Conservation (phyloP, 1,139 yeast genomes). For the Suhomyces coccinellae region DNA sequence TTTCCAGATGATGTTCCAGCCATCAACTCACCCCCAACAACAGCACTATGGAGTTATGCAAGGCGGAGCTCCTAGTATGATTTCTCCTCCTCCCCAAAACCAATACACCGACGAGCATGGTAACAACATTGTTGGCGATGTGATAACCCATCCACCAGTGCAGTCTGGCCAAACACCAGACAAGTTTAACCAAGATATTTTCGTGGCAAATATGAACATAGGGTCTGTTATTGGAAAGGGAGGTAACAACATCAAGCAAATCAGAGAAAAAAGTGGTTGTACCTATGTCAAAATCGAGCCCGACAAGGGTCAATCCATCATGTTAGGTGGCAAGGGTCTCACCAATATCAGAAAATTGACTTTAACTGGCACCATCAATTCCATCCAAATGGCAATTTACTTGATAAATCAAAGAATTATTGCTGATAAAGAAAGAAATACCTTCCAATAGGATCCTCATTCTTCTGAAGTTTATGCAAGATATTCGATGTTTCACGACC, state of each 20-base stretch:
- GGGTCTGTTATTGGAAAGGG: constrained; percentile 89
- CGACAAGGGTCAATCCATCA: constrained; percentile 46
- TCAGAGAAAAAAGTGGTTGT: constrained; percentile 72
- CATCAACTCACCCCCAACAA: constrained; percentile 38
- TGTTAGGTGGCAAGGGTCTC: constrained; percentile 56
- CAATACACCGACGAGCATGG: constrained; percentile 50
- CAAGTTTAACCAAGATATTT: constrained; percentile 64
- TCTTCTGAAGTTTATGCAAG: background rate
- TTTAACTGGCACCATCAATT: constrained; percentile 66
- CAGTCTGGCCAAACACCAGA: constrained; percentile 41
- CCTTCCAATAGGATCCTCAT: constrained; percentile 5
- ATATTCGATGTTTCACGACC: constrained; percentile 1
- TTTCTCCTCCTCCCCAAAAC: constrained; percentile 32
- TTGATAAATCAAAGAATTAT: constrained; percentile 77
- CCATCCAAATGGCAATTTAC: constrained; percentile 75
- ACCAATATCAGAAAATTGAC: constrained; percentile 65
- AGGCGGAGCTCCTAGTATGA: constrained; percentile 15
- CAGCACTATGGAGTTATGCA: constrained; percentile 26
- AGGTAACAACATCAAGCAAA: constrained; percentile 79
- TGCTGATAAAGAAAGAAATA: constrained; percentile 55
- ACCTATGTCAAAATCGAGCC: constrained; percentile 71
- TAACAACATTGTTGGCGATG: constrained; percentile 47
- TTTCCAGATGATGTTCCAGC: constrained; percentile 47
- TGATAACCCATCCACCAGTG: constrained; percentile 42
- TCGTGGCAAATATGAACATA: constrained; percentile 73